Conservation (phyloP, 495 filamentous ascomycete genomes). For the Daldinia childiae region DNA sequence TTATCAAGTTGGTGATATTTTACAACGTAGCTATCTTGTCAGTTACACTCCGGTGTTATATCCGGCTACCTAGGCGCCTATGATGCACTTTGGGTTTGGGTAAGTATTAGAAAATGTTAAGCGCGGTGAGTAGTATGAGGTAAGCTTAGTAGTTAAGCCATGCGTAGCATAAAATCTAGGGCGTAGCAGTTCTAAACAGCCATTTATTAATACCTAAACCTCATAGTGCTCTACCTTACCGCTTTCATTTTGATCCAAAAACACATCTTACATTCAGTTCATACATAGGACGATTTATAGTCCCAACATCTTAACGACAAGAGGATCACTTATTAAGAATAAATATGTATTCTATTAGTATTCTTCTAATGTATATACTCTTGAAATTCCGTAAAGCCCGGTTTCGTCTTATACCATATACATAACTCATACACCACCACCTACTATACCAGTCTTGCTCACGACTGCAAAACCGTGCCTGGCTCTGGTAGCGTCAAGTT, state of each 20-base stretch:
- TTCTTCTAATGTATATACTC: neutral
- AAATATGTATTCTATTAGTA: neutral
- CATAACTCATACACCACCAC: neutral
- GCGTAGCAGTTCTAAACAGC: too few relatives aligned
- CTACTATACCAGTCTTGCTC: neutral
- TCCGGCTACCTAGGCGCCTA: too few relatives aligned
- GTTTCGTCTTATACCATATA: neutral
- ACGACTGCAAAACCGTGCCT: constrained; percentile 30
- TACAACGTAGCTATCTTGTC: too few relatives aligned
- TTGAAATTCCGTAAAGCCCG: neutral
- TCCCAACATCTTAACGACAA: neutral
- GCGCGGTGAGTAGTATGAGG: too few relatives aligned
- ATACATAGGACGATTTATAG: neutral
- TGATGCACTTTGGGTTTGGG: too few relatives aligned
- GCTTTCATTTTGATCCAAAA: neutral
- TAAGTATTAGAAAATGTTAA: too few relatives aligned
- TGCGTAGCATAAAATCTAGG: too few relatives aligned
- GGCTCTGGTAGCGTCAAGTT: constrained; percentile 42
- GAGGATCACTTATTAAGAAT: neutral
- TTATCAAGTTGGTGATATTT: neutral
- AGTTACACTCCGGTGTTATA: too few relatives aligned
- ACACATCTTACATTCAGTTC: neutral
- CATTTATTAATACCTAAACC: too few relatives aligned
- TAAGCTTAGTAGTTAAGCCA: too few relatives aligned
- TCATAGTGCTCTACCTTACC: neutral